These are phyloP conservation scores for Fusarium sp. DNA, from an alignment of 2,329 filamentous ascomycete species.

Conservation along the genomic window DNA sequence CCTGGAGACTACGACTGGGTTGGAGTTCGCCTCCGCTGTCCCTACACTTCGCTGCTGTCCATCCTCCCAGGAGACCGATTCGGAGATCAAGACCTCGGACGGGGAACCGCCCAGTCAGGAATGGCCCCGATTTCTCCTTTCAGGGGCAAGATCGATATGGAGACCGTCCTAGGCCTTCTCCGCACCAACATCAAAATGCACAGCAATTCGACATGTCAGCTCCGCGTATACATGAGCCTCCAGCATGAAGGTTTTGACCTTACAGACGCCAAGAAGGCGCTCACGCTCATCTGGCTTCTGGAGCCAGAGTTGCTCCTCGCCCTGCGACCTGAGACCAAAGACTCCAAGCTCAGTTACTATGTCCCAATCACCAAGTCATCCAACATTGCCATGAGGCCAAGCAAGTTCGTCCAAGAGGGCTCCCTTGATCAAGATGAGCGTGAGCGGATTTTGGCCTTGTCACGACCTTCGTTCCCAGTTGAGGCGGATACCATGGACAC, in stretches of 20 bases:
- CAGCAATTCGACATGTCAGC: slow-evolving; percentile 41
- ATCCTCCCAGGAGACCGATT: background rate
- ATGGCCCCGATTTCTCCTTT: background rate
- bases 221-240: slow-evolving; percentile 17
- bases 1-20: slow-evolving; percentile 42
- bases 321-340: slow-evolving; percentile 6
- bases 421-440: background rate
- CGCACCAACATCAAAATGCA: slow-evolving; percentile 33
- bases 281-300: slow-evolving; percentile 27
- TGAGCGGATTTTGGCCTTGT: background rate
- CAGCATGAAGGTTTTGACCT: slow-evolving; percentile 20
- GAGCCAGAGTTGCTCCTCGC: slow-evolving; percentile 21
- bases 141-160: slow-evolving; percentile 15
- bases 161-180: slow-evolving; percentile 13
- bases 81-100: background rate
- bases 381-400: slow-evolving; percentile 6
- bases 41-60: slow-evolving; percentile 2
- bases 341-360: slow-evolving; percentile 1
- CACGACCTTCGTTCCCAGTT: background rate
- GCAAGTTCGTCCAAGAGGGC: background rate
- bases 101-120: background rate
- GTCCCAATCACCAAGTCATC: slow-evolving; percentile 22
- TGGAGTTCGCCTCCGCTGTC: slow-evolving; percentile 42
- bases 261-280: slow-evolving; percentile 19
- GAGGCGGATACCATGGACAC: slow-evolving; percentile 10